Percentiles rank a stretch among this genome's conserved stretches.
phyloP scores from a whole-genome alignment of 1,139 yeast species.

The Geotrichum siamense region DNA sequence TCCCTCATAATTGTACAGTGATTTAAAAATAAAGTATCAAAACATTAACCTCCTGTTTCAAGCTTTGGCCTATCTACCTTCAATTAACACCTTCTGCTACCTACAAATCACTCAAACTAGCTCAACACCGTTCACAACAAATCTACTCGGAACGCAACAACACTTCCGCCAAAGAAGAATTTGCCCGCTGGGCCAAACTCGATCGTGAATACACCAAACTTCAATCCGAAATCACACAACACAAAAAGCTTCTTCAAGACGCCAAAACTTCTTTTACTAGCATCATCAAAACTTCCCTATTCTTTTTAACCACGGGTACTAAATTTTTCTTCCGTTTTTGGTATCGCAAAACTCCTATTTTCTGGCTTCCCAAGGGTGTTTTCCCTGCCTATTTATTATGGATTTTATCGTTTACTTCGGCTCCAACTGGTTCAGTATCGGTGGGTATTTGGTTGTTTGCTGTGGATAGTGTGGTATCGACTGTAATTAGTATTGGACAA shows the following conservation, averaged over 20 bases:
- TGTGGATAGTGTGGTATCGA: constrained; percentile 26
- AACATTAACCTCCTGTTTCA: constrained; percentile 2
- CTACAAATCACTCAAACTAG: constrained; percentile 35
- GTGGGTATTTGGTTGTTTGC: constrained; percentile 36
- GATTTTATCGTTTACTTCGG: constrained; percentile 53
- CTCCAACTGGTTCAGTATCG: constrained; percentile 40
- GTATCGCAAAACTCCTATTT: constrained; percentile 52
- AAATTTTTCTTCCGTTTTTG: constrained; percentile 46
- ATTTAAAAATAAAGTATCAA: constrained; percentile 9
- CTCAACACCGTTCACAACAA: constrained; percentile 43
- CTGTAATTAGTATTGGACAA: constrained; percentile 4
- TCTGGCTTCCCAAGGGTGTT: constrained; percentile 47
- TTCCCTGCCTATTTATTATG: constrained; percentile 55
- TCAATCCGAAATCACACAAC: constrained; percentile 43
- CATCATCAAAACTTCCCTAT: constrained; percentile 26
- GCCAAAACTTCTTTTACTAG: constrained; percentile 38
- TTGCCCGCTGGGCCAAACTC: constrained; percentile 92
- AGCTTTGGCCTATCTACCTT: constrained; percentile 40
- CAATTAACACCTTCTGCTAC: constrained; percentile 35
- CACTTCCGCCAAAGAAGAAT: constrained; percentile 85
- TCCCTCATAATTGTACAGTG: not conserved
- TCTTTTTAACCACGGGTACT: constrained; percentile 33
- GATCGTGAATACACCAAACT: constrained; percentile 64
- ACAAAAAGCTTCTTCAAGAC: constrained; percentile 34
- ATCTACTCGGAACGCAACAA: constrained; percentile 49